Conservation (phyloP, 345 rosid genomes). For the Salix caprea region DNA sequence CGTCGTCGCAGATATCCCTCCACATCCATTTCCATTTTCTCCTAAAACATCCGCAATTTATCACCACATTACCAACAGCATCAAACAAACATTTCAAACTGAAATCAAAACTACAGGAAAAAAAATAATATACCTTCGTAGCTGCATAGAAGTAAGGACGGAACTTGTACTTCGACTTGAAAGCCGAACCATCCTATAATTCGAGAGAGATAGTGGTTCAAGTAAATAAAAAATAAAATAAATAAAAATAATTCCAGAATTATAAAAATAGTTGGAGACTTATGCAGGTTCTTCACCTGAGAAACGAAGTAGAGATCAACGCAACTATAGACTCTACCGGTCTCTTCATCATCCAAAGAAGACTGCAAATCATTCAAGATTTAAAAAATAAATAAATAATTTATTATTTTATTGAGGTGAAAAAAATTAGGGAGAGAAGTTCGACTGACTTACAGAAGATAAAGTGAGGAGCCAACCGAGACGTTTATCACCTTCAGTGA, state of each 20-base stretch:
- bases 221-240: neutral
- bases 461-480: constrained; percentile 92
- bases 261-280: neutral
- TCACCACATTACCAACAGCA: neutral
- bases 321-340: constrained; percentile 59
- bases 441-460: constrained; percentile 53
- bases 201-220: neutral
- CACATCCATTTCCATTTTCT: constrained; percentile 78
- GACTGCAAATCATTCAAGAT: constrained; percentile 48
- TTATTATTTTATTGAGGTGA: neutral
- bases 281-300: constrained; percentile 48
- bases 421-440: neutral
- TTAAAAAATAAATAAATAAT: neutral
- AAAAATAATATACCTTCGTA: constrained; percentile 47
- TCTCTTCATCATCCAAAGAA: constrained; percentile 70
- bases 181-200: constrained; percentile 74
- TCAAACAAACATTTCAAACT: too few relatives aligned
- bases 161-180: constrained; percentile 84
- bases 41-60: constrained; percentile 32
- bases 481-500: constrained; percentile 82
- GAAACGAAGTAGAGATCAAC: constrained; percentile 85
- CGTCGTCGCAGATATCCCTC: constrained; percentile 82
- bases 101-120: neutral
- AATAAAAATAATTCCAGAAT: neutral
- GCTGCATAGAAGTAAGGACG: constrained; percentile 88